phyloP scores from a whole-genome alignment of 768 basidiomycete species.

The Boletus speciosus region DNA sequence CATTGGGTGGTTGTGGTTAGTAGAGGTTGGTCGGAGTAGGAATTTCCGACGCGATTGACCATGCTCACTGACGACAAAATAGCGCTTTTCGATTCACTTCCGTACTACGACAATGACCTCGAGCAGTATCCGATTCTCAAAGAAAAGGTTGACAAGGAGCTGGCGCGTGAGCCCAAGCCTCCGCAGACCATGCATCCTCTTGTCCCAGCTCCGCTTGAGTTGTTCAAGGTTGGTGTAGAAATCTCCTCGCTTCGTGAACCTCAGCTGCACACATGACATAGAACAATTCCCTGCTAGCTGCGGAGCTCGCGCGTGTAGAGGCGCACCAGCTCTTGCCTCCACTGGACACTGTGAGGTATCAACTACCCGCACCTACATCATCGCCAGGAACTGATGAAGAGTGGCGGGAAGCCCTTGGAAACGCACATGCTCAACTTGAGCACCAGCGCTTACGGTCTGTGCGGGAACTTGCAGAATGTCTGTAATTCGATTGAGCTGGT shows the following conservation, averaged over 20 bases:
- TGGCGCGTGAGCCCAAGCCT: constrained; percentile 66
- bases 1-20: constrained; percentile 30
- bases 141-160: constrained; percentile 73
- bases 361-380: constrained; percentile 64
- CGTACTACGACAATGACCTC: constrained; percentile 93
- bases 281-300: constrained; percentile 67
- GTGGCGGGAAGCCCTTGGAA: constrained; percentile 71
- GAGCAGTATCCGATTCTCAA: constrained; percentile 68
- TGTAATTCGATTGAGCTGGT: constrained; percentile 2
- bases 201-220: constrained; percentile 59
- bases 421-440: constrained; percentile 79
- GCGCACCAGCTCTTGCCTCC: constrained; percentile 59
- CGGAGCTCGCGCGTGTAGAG: constrained; percentile 74
- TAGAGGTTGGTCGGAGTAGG: constrained; percentile 25
- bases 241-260: background rate
- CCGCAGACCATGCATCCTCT: constrained; percentile 62
- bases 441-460: constrained; percentile 77
- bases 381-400: constrained; percentile 66
- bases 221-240: constrained; percentile 60
- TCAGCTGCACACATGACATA: constrained; percentile 25
- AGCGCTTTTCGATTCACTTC: constrained; percentile 74
- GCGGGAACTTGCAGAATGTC: background rate
- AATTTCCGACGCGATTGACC: constrained; percentile 18
- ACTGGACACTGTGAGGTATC: constrained; percentile 71
- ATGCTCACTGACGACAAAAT: constrained; percentile 22